Percentiles rank a stretch among this genome's conserved stretches.
Conservation (phyloP, 2,329 filamentous ascomycete genomes). For the Coniochaeta pulveracea region DNA sequence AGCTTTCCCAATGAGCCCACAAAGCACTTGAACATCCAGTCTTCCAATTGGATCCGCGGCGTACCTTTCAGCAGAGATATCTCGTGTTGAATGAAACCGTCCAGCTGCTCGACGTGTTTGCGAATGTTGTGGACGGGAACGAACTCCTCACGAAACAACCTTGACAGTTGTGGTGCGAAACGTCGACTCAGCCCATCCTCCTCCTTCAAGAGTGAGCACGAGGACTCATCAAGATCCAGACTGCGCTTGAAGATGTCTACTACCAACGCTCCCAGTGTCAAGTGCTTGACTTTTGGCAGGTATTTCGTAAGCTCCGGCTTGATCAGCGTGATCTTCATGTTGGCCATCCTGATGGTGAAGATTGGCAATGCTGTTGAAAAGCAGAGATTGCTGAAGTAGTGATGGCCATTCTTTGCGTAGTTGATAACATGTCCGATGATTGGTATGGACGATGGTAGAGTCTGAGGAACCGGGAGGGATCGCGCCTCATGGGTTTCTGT, state of each 20-base stretch:
- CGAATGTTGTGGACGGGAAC: conserved; percentile 5
- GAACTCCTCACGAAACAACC: conserved; percentile 9
- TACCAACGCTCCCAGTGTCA: conserved; percentile 4
- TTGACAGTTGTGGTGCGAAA: conserved; percentile 4
- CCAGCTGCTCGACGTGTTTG: conserved; percentile 5
- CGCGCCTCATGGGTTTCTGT: too few species aligned
- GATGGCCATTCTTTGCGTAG: conserved; percentile 3
- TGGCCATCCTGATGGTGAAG: conserved; percentile 6
- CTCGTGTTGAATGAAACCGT: conserved; percentile 3
- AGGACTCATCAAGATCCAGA: conserved; percentile 6
- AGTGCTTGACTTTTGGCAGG: conserved; percentile 5
- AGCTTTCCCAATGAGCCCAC: conserved; percentile 7
- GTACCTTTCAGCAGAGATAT: not conserved
- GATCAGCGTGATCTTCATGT: conserved; percentile 2
- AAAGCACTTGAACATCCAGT: conserved; percentile 7
- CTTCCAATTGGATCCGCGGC: conserved; percentile 5
- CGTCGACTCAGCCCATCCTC: conserved; percentile 4
- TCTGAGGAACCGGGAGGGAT: not conserved
- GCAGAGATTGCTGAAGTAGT: conserved; percentile 6
- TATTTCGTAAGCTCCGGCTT: conserved; percentile 2
- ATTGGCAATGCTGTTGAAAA: conserved; percentile 2
- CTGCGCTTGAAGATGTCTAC: conserved; percentile 5
- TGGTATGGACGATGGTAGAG: conserved; percentile 1
- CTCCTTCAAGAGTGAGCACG: conserved; percentile 6
- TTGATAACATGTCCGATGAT: conserved; percentile 3